Evolutionary conservation across 176 grass and related monocot species (phyloP).

Genomic region (Tillandsia leiboldiana): DNA sequence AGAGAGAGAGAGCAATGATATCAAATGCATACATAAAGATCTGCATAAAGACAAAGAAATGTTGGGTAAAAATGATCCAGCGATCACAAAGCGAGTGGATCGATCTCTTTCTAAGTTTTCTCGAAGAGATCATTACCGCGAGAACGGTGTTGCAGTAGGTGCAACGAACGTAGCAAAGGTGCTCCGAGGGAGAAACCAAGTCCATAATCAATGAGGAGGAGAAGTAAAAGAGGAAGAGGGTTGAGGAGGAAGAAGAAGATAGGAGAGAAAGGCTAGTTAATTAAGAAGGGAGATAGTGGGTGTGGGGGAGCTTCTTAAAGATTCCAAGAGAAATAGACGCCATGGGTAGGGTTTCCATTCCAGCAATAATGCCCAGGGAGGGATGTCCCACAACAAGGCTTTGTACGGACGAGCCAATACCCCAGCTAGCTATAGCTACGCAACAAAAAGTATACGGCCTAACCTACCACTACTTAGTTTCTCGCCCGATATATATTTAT

Average conservation of each 20-base stretch:
- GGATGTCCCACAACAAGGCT: conserved; percentile 32
- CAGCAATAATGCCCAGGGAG: conserved; percentile 52
- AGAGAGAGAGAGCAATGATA: no score
- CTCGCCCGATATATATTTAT: neutral
- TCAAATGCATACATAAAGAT: no score
- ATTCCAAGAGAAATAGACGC: conserved; percentile 37
- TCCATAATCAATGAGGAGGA: conserved; percentile 42
- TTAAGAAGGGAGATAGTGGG: neutral
- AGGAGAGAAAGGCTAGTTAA: neutral
- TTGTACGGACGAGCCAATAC: conserved; percentile 41
- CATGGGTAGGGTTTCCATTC: conserved; percentile 74
- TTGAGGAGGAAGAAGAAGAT: conserved; percentile 11
- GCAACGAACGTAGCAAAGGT: conserved; percentile 87
- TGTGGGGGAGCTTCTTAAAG: neutral
- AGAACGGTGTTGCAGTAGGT: conserved; percentile 88
- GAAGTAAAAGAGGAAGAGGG: neutral
- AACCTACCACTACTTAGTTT: neutral
- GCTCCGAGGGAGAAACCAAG: conserved; percentile 59
- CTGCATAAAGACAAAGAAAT: no score
- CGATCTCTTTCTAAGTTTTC: conserved; percentile 14
- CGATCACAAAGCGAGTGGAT: neutral
- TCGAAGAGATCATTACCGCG: conserved; percentile 69
- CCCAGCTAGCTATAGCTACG: conserved; percentile 11
- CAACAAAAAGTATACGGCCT: conserved; percentile 29
- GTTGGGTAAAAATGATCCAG: no score